Conservation (phyloP, 805 yeast genomes). For the Candida qinlingensis region DNA sequence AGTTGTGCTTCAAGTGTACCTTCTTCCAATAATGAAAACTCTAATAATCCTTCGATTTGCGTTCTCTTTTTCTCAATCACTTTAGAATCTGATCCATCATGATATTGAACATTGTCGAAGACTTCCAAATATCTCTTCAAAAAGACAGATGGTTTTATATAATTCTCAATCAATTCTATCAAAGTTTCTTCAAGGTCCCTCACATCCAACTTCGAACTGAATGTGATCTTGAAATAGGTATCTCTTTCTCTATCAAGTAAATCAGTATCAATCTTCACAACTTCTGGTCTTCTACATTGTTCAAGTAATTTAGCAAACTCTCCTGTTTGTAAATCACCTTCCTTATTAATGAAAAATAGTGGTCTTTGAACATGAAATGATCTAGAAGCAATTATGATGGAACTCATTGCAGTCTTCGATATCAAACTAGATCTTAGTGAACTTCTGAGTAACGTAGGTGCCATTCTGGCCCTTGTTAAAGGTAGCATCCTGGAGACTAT, state of each 20-base stretch:
- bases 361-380: conserved; percentile 1
- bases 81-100: neutral
- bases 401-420: neutral
- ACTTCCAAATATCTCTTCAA: conserved; percentile 12
- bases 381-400: neutral
- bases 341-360: conserved; percentile 11
- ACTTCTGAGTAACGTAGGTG: neutral
- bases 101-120: conserved; percentile 4
- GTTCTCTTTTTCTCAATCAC: conserved; percentile 7
- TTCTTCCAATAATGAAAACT: conserved; percentile 10
- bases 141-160: conserved; percentile 15
- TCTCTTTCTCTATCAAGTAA: conserved; percentile 8
- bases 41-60: conserved; percentile 10
- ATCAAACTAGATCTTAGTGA: neutral
- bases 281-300: conserved; percentile 11
- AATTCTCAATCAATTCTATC: conserved; percentile 11
- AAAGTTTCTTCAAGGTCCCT: conserved; percentile 10
- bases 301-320: conserved; percentile 15
- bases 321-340: conserved; percentile 17
- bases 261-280: conserved; percentile 3
- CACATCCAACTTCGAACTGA: conserved; percentile 8
- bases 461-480: neutral
- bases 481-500: neutral
- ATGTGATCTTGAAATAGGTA: conserved; percentile 14
- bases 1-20: conserved; percentile 3